phyloP scores from a whole-genome alignment of 2,329 filamentous ascomycete genomes.

The Sordariomycetes sp. region DNA sequence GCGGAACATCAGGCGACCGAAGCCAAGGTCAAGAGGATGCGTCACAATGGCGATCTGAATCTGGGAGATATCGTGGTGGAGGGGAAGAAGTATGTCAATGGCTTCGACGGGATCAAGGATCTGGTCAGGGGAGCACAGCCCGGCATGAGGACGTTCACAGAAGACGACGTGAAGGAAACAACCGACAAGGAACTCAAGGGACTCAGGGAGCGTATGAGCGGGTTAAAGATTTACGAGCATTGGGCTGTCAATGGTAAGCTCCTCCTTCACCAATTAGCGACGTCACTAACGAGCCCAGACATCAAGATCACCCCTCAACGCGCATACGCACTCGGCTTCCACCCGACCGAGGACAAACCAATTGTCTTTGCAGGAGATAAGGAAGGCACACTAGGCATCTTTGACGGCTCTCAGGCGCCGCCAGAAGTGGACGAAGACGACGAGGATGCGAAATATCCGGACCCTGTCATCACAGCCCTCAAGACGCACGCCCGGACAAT shows the following conservation, averaged over 20 bases:
- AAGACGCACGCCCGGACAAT: slow-evolving; percentile 89
- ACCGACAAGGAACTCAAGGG: slow-evolving; percentile 66
- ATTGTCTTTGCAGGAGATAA: slow-evolving; percentile 93
- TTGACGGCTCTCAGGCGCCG: slow-evolving; percentile 71
- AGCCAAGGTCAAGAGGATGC: slow-evolving; percentile 47
- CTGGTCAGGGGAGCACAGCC: slow-evolving; percentile 62
- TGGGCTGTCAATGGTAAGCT: slow-evolving; percentile 68
- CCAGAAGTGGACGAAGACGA: slow-evolving; percentile 56
- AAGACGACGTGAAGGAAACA: slow-evolving; percentile 74
- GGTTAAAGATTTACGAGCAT: slow-evolving; percentile 69
- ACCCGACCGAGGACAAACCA: slow-evolving; percentile 77
- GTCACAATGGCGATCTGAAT: slow-evolving; percentile 50
- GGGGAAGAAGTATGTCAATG: slow-evolving; percentile 65
- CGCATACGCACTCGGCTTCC: slow-evolving; percentile 80
- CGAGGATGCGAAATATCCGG: slow-evolving; percentile 55
- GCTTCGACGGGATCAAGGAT: slow-evolving; percentile 52
- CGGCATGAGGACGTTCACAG: slow-evolving; percentile 74
- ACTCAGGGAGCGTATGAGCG: slow-evolving; percentile 67
- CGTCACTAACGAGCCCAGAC: slow-evolving; percentile 34
- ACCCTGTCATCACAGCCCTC: slow-evolving; percentile 78
- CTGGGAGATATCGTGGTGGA: slow-evolving; percentile 72
- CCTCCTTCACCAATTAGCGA: not conserved
- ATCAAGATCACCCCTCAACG: slow-evolving; percentile 88
- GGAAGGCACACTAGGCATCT: slow-evolving; percentile 79
- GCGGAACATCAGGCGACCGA: slow-evolving; percentile 28